Evolutionary conservation across 371 early-diverging fungal genomes (phyloP).

Genomic region (Apophysomyces trapeziformis): DNA sequence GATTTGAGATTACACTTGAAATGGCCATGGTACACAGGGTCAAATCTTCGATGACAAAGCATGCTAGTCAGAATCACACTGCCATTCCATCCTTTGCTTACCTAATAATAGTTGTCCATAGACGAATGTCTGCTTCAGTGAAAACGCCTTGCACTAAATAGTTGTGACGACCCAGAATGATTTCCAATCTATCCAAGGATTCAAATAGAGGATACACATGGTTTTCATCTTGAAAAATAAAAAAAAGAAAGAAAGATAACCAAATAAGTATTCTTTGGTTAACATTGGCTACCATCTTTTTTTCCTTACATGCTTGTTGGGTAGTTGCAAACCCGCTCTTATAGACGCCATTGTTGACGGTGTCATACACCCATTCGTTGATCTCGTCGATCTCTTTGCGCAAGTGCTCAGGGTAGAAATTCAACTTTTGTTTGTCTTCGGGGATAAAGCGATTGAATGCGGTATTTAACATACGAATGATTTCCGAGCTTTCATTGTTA

Average conservation of each 20-base stretch:
- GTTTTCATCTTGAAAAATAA: constrained; percentile 62
- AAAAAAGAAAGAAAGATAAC: too few relatives aligned
- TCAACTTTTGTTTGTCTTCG: constrained; percentile 63
- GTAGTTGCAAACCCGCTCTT: constrained; percentile 91
- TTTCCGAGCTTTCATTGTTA: constrained; percentile 96
- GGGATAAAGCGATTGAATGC: constrained; percentile 79
- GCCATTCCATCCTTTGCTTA: constrained; percentile 23
- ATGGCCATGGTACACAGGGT: constrained; percentile 89
- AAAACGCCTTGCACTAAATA: constrained; percentile 79
- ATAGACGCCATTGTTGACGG: constrained; percentile 86
- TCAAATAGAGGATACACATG: constrained; percentile 75
- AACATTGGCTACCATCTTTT: too few relatives aligned
- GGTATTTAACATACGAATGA: constrained; percentile 93
- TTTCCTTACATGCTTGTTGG: constrained; percentile 74
- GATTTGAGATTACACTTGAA: constrained; percentile 90
- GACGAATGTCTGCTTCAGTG: constrained; percentile 92
- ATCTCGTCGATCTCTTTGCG: constrained; percentile 78
- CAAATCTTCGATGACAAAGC: constrained; percentile 55
- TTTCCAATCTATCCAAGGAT: constrained; percentile 86
- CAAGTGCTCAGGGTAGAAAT: constrained; percentile 82
- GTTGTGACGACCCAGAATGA: constrained; percentile 68
- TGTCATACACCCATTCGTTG: constrained; percentile 92
- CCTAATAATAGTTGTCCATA: constrained; percentile 92
- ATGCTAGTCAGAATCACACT: too few relatives aligned
- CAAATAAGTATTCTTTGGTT: too few relatives aligned